phyloP scores from a whole-genome alignment of 2,329 filamentous ascomycete genomes.

The Neofusicoccum parvum region DNA sequence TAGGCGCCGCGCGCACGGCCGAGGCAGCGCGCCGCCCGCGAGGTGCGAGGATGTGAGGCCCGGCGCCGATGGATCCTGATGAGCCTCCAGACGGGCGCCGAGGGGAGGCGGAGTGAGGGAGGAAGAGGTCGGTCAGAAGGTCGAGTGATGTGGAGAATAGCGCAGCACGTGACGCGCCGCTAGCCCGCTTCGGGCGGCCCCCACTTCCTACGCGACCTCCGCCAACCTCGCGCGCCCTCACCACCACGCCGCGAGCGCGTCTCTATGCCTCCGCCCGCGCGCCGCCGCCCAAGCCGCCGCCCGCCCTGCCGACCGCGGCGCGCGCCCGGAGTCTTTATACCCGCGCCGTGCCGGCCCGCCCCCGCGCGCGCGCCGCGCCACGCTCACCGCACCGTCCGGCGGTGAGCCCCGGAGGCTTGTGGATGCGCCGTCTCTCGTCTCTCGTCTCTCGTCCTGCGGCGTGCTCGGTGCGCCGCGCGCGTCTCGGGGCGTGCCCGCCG shows the following conservation, averaged over 20 bases:
- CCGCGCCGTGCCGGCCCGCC: slow-evolving; percentile 1
- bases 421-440: background rate
- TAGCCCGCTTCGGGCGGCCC: slow-evolving; percentile 25
- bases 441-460: too few relatives aligned
- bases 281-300: slow-evolving; percentile 14
- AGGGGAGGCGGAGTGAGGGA: slow-evolving; percentile 23
- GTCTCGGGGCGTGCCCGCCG: too few relatives aligned
- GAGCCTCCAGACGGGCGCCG: slow-evolving; percentile 2
- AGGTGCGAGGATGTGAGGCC: slow-evolving; percentile 18
- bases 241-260: slow-evolving; percentile 27
- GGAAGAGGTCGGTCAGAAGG: slow-evolving; percentile 26
- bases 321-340: slow-evolving; percentile 26
- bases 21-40: slow-evolving; percentile 27
- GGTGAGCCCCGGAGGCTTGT: background rate
- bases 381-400: slow-evolving; percentile 8
- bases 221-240: slow-evolving; percentile 24
- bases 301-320: slow-evolving; percentile 17
- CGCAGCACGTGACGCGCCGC: slow-evolving; percentile 16
- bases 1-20: slow-evolving; percentile 26
- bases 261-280: slow-evolving; percentile 25
- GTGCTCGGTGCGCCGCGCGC: too few relatives aligned
- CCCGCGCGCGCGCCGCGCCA: background rate
- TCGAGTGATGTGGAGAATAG: slow-evolving; percentile 34
- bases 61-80: slow-evolving; percentile 18
- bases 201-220: slow-evolving; percentile 24